Base-by-base conservation (phyloP, 345 rosid species). In the Salix arbutifolia region DNA sequence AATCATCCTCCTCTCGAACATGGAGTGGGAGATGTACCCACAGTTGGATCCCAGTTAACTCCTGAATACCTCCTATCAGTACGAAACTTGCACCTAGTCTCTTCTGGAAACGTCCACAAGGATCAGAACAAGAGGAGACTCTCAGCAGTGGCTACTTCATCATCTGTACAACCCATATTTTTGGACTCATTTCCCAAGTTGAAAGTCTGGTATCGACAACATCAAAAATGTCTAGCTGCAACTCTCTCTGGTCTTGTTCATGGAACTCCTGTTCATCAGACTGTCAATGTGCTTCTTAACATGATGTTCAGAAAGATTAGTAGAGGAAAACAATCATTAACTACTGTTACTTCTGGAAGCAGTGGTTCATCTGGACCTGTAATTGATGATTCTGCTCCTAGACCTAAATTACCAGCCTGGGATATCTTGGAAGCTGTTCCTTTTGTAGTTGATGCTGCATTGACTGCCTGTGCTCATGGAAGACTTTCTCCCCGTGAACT, bases 391-490 rank as follows among this genome's bases (percentile, higher is more conserved):
- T 70, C 80, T 14, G 84, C 77, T 25, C 60, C 75, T 74, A 89
- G 87, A 77, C 94, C 91, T 73, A 96, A 91, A 84, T 79, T 96
- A 75, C 97, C 98, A 67, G 98, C 96, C 58, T 96, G 99, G 99
- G 97, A 93, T 78, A 89, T 96, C 85, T 81, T 96, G 83, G 96
- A 93, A 87, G 98, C 91, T 30, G 82, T 89, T 79, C 98, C 98
- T 19, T 86, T 87, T 84, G 98, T 86, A 23, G 90, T 93, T 72
- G 92, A 91, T 89, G 96, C 99, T 61, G 92, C 97, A 82, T 83
- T 92, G 75, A 87, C 94, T 6, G 97, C 99, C 56, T 93, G 99
- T 79, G 96, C 93, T 76, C 94, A 93, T 81, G 97, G 97, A 81
- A 87, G 77, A 71, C 91, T 96, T 76, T 92, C 91, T 37, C 98